A percentile compares a stretch with the other conserved stretches of the same genome.
phyloP scores from a whole-genome alignment of 1,139 yeast genomes.

The Blastobotrys capitulatus region DNA sequence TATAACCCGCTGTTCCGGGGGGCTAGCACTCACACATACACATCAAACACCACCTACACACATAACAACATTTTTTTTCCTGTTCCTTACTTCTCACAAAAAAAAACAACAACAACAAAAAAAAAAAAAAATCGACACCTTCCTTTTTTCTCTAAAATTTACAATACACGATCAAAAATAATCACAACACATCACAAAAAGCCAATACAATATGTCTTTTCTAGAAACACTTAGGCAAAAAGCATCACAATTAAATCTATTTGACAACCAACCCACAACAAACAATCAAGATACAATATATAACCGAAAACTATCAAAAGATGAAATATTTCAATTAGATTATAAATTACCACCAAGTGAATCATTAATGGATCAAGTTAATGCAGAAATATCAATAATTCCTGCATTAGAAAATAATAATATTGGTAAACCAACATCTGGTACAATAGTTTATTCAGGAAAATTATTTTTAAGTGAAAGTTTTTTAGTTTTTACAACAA shows the following conservation, averaged over 20 bases:
- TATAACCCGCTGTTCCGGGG: too few species aligned
- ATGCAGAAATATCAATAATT: slow-evolving; percentile 59
- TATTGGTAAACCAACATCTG: slow-evolving; percentile 1
- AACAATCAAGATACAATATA: slow-evolving; percentile 29
- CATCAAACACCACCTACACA: too few species aligned
- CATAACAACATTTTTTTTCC: too few species aligned
- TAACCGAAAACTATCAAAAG: slow-evolving; percentile 42
- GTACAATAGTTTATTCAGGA: slow-evolving; percentile 43
- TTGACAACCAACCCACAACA: slow-evolving; percentile 31
- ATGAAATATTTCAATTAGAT: slow-evolving; percentile 62
- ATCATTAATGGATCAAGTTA: slow-evolving; percentile 55
- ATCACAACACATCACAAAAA: background rate
- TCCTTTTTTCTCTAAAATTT: too few species aligned
- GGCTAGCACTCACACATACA: too few species aligned
- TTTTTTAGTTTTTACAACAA: slow-evolving; percentile 68
- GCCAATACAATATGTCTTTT: slow-evolving; percentile 49
- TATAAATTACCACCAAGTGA: slow-evolving; percentile 71
- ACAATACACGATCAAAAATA: too few species aligned
- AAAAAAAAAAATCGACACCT: too few species aligned
- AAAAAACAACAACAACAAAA: too few species aligned
- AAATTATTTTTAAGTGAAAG: slow-evolving; percentile 65
- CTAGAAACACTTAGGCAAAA: slow-evolving; percentile 44
- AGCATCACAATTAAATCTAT: slow-evolving; percentile 41
- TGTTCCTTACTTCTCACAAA: too few species aligned
- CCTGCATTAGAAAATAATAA: slow-evolving; percentile 24